Base-by-base conservation (phyloP, 768 basidiomycete species). In the Porpolomopsis calyptriformis region DNA sequence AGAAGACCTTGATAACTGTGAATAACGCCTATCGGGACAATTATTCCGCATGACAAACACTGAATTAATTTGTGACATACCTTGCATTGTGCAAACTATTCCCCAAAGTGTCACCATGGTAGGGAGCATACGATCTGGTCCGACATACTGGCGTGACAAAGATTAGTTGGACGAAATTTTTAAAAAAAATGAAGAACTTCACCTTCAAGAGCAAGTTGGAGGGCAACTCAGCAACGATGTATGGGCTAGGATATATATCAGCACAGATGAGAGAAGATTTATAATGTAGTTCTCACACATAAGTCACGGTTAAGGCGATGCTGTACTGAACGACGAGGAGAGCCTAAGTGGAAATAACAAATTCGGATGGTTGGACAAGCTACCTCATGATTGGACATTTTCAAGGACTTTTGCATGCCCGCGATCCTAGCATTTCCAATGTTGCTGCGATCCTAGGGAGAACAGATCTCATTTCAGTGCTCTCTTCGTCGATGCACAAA, bases 101-200 rank as follows among this genome's bases (percentile, higher is more conserved):
- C 83, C 83, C 82, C 84, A 86, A 1, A 76, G 53, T 0, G 73
- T 69, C 40, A 83, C 60, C 71, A 83, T 76, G 1, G 73, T 59
- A 0, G 84, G 82, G 40, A 76, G 50, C 56, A 82, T 68, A 39
- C 75, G 60, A 47, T 76, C 68, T n/a, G 79, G 71, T 1, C 82
- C 77, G 2, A 79, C 74, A 37, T 70, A 54, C 64, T 69, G 46
- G 24, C 14, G n/a, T 31, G 12, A 16, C 24, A 18, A 27, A 16
- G 19, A 27, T 19, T 12, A 16, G 18, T 2, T 33, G 5, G 12
- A 3, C 11, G 23, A 23, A 8, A 11, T 22, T 16, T 4, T 20
- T 19, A 24, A 20, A 4, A 4, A 10, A 7, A 25, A 53, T 63
- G n/a, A n/a, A n/a, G n/a, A n/a, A n/a, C n/a, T n/a, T 4, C 26